Evolutionary conservation across 2,329 filamentous ascomycete genomes (phyloP).

Genomic region (Diplodia intermedia): DNA sequence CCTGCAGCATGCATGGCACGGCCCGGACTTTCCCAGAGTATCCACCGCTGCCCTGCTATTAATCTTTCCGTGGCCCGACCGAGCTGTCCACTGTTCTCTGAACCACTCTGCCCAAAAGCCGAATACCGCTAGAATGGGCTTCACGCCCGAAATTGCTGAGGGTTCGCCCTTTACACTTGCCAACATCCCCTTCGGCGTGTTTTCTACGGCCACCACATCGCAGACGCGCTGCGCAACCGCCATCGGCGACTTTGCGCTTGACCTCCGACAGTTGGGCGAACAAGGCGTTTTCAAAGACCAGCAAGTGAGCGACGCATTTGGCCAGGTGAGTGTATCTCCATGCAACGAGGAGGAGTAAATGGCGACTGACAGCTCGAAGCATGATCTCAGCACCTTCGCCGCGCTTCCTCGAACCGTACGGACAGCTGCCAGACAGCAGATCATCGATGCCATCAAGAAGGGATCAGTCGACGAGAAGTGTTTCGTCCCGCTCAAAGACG

Average conservation of each 20-base stretch:
- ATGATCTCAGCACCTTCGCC: conserved; percentile 58
- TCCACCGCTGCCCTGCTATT: neutral
- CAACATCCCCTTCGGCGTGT: conserved; percentile 35
- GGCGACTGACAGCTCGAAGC: neutral
- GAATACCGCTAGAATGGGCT: conserved; percentile 6
- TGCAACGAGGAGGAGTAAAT: too few species aligned
- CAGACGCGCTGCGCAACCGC: conserved; percentile 17
- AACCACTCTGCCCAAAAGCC: neutral
- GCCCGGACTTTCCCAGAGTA: neutral
- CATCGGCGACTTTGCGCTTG: conserved; percentile 22
- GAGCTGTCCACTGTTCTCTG: neutral
- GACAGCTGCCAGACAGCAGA: conserved; percentile 50
- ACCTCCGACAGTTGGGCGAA: neutral
- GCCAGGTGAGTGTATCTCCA: neutral
- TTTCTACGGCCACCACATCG: conserved; percentile 8
- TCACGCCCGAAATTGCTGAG: conserved; percentile 11
- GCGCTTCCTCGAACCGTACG: conserved; percentile 52
- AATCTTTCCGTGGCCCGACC: neutral
- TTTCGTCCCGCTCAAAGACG: conserved; percentile 48
- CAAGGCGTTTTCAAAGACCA: conserved; percentile 1
- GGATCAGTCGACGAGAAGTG: conserved; percentile 35
- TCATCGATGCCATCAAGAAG: conserved; percentile 41
- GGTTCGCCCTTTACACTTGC: conserved; percentile 31
- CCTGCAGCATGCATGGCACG: neutral
- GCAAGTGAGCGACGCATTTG: neutral